phyloP scores from a whole-genome alignment of 495 filamentous ascomycete species.

The Penicillium paradoxum region DNA sequence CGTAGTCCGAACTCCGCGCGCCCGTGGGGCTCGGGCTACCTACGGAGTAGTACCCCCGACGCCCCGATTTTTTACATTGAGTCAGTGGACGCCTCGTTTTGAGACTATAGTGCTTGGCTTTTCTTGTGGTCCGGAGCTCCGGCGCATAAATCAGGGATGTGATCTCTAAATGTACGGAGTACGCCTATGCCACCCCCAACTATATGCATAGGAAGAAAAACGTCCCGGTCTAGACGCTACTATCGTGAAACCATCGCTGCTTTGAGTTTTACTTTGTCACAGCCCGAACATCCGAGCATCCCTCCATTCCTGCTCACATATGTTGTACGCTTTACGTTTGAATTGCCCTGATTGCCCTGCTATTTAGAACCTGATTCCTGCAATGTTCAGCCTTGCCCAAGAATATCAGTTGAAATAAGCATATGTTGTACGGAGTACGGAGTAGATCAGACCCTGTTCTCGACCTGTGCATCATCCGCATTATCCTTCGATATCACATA shows the following conservation, averaged over 20 bases:
- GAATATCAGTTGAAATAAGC: background rate
- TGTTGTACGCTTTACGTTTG: background rate
- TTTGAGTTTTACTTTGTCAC: background rate
- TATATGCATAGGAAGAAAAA: background rate
- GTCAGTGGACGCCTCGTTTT: conserved; percentile 14
- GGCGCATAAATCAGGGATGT: conserved; percentile 5
- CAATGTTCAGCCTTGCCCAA: background rate
- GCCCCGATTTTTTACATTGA: conserved; percentile 18
- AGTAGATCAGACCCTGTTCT: background rate
- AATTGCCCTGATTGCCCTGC: background rate
- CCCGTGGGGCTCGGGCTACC: background rate
- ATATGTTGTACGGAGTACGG: too few relatives aligned
- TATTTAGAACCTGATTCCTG: background rate
- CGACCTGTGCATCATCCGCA: background rate
- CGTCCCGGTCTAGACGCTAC: background rate
- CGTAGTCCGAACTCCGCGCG: background rate
- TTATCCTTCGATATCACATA: background rate
- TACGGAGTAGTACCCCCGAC: background rate
- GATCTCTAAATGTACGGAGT: background rate
- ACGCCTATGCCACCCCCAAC: too few relatives aligned
- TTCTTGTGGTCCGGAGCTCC: conserved; percentile 20
- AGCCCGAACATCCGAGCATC: background rate
- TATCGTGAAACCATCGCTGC: conserved; percentile 4
- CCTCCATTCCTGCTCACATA: background rate
- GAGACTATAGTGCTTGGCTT: conserved; percentile 30